These are phyloP conservation scores for Aspergillus persii DNA, from an alignment of 2,329 filamentous ascomycete genomes.

Conservation along the genomic window DNA sequence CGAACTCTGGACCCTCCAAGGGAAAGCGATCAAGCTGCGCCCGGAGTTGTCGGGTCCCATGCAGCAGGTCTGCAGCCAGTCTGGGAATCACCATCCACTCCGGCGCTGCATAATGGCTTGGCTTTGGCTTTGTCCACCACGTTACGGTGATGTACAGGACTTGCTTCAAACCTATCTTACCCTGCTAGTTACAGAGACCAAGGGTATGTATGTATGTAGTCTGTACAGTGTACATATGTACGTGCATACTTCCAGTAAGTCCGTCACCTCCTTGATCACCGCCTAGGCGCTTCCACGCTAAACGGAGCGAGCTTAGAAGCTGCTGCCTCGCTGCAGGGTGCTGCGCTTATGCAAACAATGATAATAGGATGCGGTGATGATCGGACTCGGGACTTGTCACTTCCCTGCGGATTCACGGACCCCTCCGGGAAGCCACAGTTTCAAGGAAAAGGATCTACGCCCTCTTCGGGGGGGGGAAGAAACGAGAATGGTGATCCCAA, in stretches of 20 bases:
- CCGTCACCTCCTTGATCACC: neutral
- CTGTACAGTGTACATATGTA: neutral
- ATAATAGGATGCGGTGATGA: neutral
- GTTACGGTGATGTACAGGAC: neutral
- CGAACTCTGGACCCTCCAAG: neutral
- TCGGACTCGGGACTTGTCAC: constrained; percentile 1
- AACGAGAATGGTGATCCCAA: constrained; percentile 5
- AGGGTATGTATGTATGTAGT: no score
- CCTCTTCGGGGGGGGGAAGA: neutral
- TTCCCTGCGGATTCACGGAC: neutral
- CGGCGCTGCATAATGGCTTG: constrained; percentile 8
- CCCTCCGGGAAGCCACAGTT: neutral
- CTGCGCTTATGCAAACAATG: constrained; percentile 1
- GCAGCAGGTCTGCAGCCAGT: constrained; percentile 17
- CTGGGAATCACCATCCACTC: constrained; percentile 12
- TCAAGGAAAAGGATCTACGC: neutral
- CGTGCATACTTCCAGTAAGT: neutral
- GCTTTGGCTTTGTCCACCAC: neutral
- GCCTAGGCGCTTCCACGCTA: neutral
- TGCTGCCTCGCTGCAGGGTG: constrained; percentile 8
- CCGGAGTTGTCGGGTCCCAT: constrained; percentile 15
- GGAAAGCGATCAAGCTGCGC: no score
- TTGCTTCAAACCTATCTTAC: no score
- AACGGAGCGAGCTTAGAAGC: neutral
- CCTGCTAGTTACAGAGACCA: no score